Evolutionary conservation across 2,329 filamentous ascomycete genomes (phyloP), one percentile per base, ranked within the genome.

Genomic region (Fusarium globosum): DNA sequence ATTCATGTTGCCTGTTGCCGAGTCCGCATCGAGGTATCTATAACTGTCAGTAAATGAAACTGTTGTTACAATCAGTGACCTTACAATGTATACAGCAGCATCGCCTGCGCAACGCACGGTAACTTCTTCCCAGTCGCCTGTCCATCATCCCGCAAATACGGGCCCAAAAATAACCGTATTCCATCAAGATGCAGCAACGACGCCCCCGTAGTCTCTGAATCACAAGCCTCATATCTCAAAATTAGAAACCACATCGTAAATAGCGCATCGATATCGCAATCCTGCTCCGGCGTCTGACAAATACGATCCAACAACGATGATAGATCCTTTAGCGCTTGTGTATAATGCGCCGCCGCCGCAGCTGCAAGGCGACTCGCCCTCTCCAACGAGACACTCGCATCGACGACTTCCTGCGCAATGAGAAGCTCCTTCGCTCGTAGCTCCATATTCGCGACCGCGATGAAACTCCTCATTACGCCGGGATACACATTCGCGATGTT

Each of bases 221-320:
- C 72, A 26, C 59, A 66, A 20, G 70, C 65, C 21, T 76, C 74
- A 1, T 74, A 76, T 9, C 61, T 51, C 4, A 76, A 13, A 12
- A 76, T 76, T 0, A 76, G 65, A 10, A 77, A 76, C 74, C 74
- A 76, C 74, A 76, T 77, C 1, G 68, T 52, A 30, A 76, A 76
- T 4, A 76, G 12, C 3, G 74, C 74, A 21, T 76, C 61, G 6
- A 77, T 52, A 28, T 76, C 74, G 7, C 42, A 36, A 1, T 53
- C 46, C 33, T 57, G 42, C 12, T 64, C 65, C 2, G 70, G 39
- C 0, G 67, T 68, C 21, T 65, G 62, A 7, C 72, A 76, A 7
- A 77, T 61, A 3, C 49, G 65, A 26, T 70, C 49, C 3, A 76
- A 16, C 4, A 76, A 33, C 36, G 63, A 66, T 1, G 74, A 76